Evolutionary conservation across 2,329 filamentous ascomycete species (phyloP), one percentile per base, ranked within the genome.

Genomic region (Fusarium bactridioides): DNA sequence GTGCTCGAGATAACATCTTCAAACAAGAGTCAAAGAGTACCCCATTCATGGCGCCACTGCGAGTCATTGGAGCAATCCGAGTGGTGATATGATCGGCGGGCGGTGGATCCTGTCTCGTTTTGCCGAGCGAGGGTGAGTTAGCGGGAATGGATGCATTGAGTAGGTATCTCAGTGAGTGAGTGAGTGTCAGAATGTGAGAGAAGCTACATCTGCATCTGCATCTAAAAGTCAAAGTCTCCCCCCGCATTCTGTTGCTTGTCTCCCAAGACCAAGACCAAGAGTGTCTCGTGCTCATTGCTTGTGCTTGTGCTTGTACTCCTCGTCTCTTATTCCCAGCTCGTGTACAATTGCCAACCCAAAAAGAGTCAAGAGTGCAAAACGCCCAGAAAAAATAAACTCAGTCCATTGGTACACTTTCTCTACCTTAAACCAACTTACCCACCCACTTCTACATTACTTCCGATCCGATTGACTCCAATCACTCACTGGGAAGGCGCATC

Each of bases 51-150:
- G 68, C 61, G 62, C 74, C 74, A 76, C 74, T 67, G 61, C 74
- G 74, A 76, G 74, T 76, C 74, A 76, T 76, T 73, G 61, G 54
- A 45, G 56, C 64, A 61, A 48, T 70, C 65, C 59, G 45, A 61
- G 35, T 56, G 63, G 67, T 77, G 75, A 73, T 77, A 66, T 70
- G 75, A 75, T 77, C 75, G 75, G 72, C 75, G 70, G 74, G 61
- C 75, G 70, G 75, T 77, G 75, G 74, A 75, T 67, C 63, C 66
- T 50, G 47, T 38, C 47, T 38, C 25, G 25, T 47, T 55, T 66
- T 69, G 72, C 64, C 65, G 63, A 68, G 59, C 54, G 29, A 64
- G 51, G 21, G 16, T 44, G 23, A 44, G 41, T 47, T 47, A 53
- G 31, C 18, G 47, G 27, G 19, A 33, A 33, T 33, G 31, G 33